A percentile compares a stretch with the other conserved stretches of the same genome.
phyloP scores from a whole-genome alignment of 2,329 filamentous ascomycete species.

The Epichloe scottii region DNA sequence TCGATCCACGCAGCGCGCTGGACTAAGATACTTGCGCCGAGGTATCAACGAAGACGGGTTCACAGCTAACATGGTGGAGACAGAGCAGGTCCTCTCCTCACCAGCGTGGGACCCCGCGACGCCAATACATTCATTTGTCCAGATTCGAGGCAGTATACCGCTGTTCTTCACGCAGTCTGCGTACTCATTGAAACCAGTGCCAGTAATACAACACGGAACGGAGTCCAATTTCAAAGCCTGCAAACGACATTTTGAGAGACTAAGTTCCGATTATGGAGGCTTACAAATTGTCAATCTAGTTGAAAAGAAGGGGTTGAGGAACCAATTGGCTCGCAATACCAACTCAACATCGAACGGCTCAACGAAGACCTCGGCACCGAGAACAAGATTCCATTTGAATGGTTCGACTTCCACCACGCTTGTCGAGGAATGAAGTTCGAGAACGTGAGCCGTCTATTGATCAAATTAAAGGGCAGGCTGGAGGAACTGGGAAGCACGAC shows the following conservation, averaged over 20 bases:
- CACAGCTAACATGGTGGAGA: constrained; percentile 84
- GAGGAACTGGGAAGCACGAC: constrained; percentile 62
- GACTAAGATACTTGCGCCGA: constrained; percentile 77
- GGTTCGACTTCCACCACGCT: constrained; percentile 93
- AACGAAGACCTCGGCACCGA: constrained; percentile 47
- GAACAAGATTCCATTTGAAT: constrained; percentile 52
- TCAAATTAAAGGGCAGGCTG: constrained; percentile 54
- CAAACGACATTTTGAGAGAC: constrained; percentile 61
- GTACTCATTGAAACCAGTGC: constrained; percentile 82
- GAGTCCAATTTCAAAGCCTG: constrained; percentile 71
- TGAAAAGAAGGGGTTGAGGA: constrained; percentile 79
- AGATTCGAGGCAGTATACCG: constrained; percentile 83
- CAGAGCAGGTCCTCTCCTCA: constrained; percentile 79
- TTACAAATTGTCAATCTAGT: constrained; percentile 75
- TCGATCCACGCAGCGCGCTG: constrained; percentile 73
- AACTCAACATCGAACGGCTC: constrained; percentile 51
- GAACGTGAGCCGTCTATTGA: constrained; percentile 72
- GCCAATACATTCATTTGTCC: constrained; percentile 71
- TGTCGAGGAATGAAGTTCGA: constrained; percentile 98
- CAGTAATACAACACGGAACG: constrained; percentile 67
- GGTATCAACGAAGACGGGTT: constrained; percentile 84
- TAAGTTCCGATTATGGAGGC: constrained; percentile 58
- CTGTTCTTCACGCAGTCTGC: constrained; percentile 92
- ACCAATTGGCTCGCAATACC: constrained; percentile 66
- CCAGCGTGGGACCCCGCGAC: constrained; percentile 48